A percentile compares a stretch with the other conserved stretches of the same genome.
phyloP scores from a whole-genome alignment of 129 eudicot species.

The Tagetes patula region DNA sequence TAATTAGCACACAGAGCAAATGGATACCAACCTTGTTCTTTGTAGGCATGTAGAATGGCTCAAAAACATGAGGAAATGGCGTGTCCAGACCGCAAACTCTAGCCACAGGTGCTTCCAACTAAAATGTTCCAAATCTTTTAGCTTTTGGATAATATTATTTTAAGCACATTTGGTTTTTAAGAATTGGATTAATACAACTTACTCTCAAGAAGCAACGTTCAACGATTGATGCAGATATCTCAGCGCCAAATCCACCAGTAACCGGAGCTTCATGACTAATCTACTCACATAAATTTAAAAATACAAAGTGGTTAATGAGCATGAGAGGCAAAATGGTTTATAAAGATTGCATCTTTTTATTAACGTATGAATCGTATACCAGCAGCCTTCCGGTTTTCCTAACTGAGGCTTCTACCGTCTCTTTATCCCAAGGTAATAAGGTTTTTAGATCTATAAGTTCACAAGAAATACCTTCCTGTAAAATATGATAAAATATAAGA shows the following conservation, averaged over 20 bases:
- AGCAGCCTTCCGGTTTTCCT: conserved; percentile 86
- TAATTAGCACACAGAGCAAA: background rate
- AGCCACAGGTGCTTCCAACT: conserved; percentile 98
- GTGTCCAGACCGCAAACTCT: conserved; percentile 99
- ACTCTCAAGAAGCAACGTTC: conserved; percentile 97
- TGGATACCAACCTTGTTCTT: conserved; percentile 68
- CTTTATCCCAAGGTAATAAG: conserved; percentile 95
- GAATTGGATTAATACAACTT: conserved; percentile 13
- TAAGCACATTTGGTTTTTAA: background rate
- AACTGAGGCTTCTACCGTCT: conserved; percentile 92
- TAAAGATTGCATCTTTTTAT: background rate
- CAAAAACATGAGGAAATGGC: conserved; percentile 95
- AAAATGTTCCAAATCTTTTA: conserved; percentile 9
- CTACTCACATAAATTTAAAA: conserved; percentile 37
- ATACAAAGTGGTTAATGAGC: conserved; percentile 12
- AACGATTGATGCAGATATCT: conserved; percentile 86
- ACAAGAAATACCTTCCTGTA: conserved; percentile 96
- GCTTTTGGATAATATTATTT: background rate
- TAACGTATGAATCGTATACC: conserved; percentile 41
- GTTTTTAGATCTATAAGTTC: conserved; percentile 91
- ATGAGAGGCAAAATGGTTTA: background rate
- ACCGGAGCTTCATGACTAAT: conserved; percentile 98
- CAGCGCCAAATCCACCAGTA: conserved; percentile 98
- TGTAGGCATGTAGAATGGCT: conserved; percentile 92
- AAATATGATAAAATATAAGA: conserved; percentile 7